These are phyloP conservation scores for Candida frijolesensis DNA, from an alignment of 1,139 yeast genomes.

Conservation along the genomic window DNA sequence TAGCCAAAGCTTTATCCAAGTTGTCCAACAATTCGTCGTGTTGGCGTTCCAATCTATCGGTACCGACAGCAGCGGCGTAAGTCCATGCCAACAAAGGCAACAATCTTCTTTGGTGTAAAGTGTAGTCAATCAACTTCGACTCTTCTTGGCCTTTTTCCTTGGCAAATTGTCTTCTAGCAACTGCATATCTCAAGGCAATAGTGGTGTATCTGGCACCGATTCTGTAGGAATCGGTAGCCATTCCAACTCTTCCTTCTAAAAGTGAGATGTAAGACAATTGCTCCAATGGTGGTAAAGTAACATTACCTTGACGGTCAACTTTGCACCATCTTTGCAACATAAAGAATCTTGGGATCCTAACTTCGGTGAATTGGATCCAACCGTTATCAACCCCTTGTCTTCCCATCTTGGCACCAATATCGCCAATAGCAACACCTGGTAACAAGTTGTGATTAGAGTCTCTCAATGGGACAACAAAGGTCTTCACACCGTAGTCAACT, in stretches of 20 bases:
- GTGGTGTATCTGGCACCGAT: constrained; percentile 79
- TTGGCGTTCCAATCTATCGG: constrained; percentile 62
- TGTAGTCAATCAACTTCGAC: constrained; percentile 74
- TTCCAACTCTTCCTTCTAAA: constrained; percentile 83
- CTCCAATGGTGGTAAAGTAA: constrained; percentile 76
- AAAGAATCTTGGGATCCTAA: constrained; percentile 78
- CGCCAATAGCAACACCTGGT: constrained; percentile 86
- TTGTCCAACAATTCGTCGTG: constrained; percentile 53
- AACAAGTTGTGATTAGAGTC: constrained; percentile 67
- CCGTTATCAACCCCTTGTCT: constrained; percentile 89
- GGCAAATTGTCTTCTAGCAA: constrained; percentile 86
- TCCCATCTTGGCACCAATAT: constrained; percentile 94
- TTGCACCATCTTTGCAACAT: constrained; percentile 82
- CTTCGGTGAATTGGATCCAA: constrained; percentile 87
- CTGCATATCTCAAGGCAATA: constrained; percentile 85
- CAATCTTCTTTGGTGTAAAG: constrained; percentile 84
- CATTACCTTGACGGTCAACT: constrained; percentile 70
- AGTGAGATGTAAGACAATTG: constrained; percentile 87
- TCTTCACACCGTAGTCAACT: constrained; percentile 87
- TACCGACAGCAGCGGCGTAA: constrained; percentile 76
- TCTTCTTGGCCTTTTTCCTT: constrained; percentile 41
- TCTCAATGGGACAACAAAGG: constrained; percentile 86
- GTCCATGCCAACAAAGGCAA: constrained; percentile 78
- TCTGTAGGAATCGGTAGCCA: constrained; percentile 85
- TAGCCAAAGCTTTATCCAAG: constrained; percentile 55